Evolutionary conservation across 352 stramenopile genomes (phyloP).

Genomic region (Phytophthora hibernalis): DNA sequence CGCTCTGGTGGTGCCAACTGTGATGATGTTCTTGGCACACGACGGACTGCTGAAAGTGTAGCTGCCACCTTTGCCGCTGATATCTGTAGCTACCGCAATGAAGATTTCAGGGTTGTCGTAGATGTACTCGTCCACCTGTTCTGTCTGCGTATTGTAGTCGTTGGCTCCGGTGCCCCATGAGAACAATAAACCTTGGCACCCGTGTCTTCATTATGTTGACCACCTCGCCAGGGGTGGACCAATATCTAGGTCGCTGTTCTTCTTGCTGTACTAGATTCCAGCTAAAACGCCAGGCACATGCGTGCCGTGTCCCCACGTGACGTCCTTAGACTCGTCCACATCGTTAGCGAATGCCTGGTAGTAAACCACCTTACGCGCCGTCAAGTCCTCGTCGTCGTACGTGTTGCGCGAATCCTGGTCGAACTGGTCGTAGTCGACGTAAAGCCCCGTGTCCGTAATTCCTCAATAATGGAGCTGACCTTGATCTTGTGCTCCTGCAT

Average conservation of each 20-base stretch:
- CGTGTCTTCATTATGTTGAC: slow-evolving; percentile 56
- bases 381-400: slow-evolving; percentile 61
- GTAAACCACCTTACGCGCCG: slow-evolving; percentile 79
- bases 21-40: slow-evolving; percentile 87
- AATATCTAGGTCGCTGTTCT: slow-evolving; percentile 63
- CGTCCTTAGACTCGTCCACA: slow-evolving; percentile 64
- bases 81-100: slow-evolving; percentile 83
- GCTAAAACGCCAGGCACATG: slow-evolving; percentile 87
- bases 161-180: slow-evolving; percentile 74
- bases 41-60: slow-evolving; percentile 71
- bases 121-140: slow-evolving; percentile 70
- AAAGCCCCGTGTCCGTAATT: slow-evolving; percentile 79
- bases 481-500: slow-evolving; percentile 76
- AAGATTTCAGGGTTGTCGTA: slow-evolving; percentile 84
- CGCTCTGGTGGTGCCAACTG: slow-evolving; percentile 80
- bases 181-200: slow-evolving; percentile 76
- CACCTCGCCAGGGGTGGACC: slow-evolving; percentile 61
- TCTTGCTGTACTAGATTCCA: slow-evolving; percentile 58
- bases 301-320: slow-evolving; percentile 86
- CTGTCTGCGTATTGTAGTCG: slow-evolving; percentile 68
- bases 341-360: slow-evolving; percentile 84
- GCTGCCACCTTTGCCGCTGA: slow-evolving; percentile 72
- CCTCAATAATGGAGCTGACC: slow-evolving; percentile 63
- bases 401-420: slow-evolving; percentile 60
- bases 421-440: slow-evolving; percentile 85